These are phyloP conservation scores for Colletotrichum caudatum DNA, from an alignment of 2,329 filamentous ascomycete genomes.

Conservation along the genomic window DNA sequence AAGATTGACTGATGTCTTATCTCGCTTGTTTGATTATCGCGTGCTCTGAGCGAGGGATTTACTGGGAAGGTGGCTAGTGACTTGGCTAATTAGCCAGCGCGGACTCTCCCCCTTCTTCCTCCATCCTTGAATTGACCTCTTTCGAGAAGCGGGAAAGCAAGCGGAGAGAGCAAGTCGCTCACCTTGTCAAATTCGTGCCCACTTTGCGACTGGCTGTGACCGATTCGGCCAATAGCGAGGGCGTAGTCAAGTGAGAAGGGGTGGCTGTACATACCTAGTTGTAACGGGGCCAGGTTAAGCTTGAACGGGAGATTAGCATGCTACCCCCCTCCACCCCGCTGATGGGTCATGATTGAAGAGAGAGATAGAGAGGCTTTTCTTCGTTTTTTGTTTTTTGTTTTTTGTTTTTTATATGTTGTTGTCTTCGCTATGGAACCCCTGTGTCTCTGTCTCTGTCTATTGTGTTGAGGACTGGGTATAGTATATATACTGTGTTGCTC, in stretches of 20 bases:
- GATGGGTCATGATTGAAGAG: constrained; percentile 16
- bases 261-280: background rate
- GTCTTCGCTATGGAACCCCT: background rate
- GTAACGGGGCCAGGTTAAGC: constrained; percentile 22
- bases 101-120: constrained; percentile 19
- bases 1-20: constrained; percentile 37
- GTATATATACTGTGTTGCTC: too few species aligned
- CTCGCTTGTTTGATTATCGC: constrained; percentile 41
- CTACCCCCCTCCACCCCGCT: constrained; percentile 9
- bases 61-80: constrained; percentile 14
- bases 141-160: constrained; percentile 10
- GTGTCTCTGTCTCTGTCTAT: background rate
- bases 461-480: too few species aligned
- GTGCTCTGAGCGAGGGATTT: constrained; percentile 8
- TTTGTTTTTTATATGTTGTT: background rate
- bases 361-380: background rate
- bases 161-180: constrained; percentile 22
- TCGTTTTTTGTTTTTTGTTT: background rate
- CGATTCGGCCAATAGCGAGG: constrained; percentile 11
- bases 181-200: constrained; percentile 4
- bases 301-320: constrained; percentile 17
- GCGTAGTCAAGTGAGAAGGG: constrained; percentile 5
- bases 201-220: background rate
- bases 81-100: constrained; percentile 25
- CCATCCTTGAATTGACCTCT: background rate